Base-by-base conservation (phyloP, 108 stramenopile genomes). In the Cyclostephanos tholiformis region DNA sequence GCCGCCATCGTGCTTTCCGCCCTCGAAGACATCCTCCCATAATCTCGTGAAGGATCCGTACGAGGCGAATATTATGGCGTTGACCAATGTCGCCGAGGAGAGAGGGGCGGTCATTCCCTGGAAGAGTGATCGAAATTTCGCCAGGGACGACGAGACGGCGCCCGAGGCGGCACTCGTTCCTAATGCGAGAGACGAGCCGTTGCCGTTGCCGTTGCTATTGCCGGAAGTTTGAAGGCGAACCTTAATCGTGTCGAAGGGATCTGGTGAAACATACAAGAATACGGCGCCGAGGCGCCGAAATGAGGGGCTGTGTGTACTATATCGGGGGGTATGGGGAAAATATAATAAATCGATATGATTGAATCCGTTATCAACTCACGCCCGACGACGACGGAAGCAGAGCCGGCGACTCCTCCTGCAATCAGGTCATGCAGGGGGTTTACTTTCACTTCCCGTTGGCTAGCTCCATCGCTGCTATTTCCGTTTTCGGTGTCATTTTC, bases 221-320 rank as follows among this genome's bases (percentile, higher is more conserved):
- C 62, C 60, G 35, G 83, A 80, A 13, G 83, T 84, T 65, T 84
- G 83, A 4, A 84, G 36, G 20, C 83, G 79, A 29, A 84, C 81
- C 73, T 97, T 97, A 50, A 96, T 81, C 0, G 97, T 96, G 76
- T 97, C 97, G 70, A 97, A 96, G 12, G 97, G 97, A 86, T 97
- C 53, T 55, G 27, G 19, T 38, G 19, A 39, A 9, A 50, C 26
- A 55, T 26, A 1, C 9, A 19, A 66, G 26, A 26, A 17, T 2
- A 66, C 0, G 26, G 49, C 4, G 4, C 13, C 13, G 11, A 46
- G 27, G 6, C 13, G 29, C n/a, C 32, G 29, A 51, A 50, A 65
- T 8, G 27, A 49, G 44, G 7, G 39, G 35, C 43, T 32, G 60
- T n/a, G n/a, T n/a, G n/a, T n/a, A n/a, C n/a, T n/a, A n/a, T 61